These are phyloP conservation scores for Xerocomellus intermedius DNA, from an alignment of 768 basidiomycete species.

Conservation along the genomic window DNA sequence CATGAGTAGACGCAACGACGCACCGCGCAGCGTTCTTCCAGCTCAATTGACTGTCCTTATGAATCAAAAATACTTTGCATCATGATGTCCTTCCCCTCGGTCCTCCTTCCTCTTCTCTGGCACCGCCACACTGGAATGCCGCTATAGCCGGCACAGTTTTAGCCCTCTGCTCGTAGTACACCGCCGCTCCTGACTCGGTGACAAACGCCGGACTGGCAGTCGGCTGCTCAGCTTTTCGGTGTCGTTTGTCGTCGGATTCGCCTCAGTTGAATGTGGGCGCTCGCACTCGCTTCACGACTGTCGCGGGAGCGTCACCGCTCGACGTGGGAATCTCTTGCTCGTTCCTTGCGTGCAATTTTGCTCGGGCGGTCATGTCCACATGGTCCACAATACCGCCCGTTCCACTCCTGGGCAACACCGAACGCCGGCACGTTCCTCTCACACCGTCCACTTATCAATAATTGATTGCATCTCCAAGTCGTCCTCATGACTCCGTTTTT, in stretches of 20 bases:
- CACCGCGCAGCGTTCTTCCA: not conserved
- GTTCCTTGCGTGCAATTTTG: not conserved
- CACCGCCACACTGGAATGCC: slow-evolving; percentile 1
- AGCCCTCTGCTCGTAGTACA: not conserved
- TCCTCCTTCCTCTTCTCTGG: not conserved
- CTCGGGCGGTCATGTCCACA: too few species aligned
- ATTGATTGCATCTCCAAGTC: not conserved
- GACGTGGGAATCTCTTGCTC: not conserved
- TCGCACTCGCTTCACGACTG: too few species aligned
- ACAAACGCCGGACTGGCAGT: not conserved
- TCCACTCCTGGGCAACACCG: not conserved
- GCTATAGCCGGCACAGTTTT: slow-evolving; percentile 6
- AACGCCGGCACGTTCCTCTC: not conserved
- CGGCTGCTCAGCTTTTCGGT: not conserved
- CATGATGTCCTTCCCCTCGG: not conserved
- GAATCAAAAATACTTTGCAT: not conserved
- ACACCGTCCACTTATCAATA: not conserved
- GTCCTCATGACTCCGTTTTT: not conserved
- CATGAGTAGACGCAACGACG: not conserved
- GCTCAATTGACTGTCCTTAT: not conserved
- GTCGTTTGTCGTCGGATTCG: not conserved
- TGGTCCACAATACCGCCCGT: too few species aligned
- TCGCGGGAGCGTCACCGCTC: not conserved
- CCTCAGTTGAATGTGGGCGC: not conserved
- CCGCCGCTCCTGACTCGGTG: not conserved